Conservation (phyloP, 257 asterid genomes). For the Catharanthus roseus region DNA sequence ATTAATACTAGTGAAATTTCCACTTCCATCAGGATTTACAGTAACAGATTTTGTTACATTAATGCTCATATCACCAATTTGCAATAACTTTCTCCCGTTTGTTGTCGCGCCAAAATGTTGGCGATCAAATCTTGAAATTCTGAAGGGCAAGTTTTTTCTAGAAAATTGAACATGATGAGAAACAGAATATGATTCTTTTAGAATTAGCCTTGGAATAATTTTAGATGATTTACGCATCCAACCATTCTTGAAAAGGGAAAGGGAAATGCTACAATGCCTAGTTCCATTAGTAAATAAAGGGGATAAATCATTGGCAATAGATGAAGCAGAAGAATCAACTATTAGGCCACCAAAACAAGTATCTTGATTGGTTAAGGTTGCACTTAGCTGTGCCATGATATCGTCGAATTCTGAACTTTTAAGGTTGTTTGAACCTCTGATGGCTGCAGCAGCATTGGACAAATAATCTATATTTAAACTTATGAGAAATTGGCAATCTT, state of each 20-base stretch:
- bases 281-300: slow-evolving; percentile 19
- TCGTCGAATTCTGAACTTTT: slow-evolving; percentile 10
- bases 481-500: slow-evolving; percentile 28
- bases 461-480: slow-evolving; percentile 17
- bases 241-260: slow-evolving; percentile 24
- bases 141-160: not conserved
- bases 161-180: not conserved
- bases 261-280: slow-evolving; percentile 28
- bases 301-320: slow-evolving; percentile 5
- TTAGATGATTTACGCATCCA: slow-evolving; percentile 12
- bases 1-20: slow-evolving; percentile 21
- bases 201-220: slow-evolving; percentile 1
- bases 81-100: slow-evolving; percentile 20
- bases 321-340: slow-evolving; percentile 8
- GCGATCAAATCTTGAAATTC: not conserved
- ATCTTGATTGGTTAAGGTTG: slow-evolving; percentile 26
- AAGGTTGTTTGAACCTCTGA: slow-evolving; percentile 6
- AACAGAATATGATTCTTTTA: not conserved
- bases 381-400: slow-evolving; percentile 21
- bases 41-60: slow-evolving; percentile 23
- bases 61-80: not conserved
- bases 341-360: slow-evolving; percentile 31
- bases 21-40: slow-evolving; percentile 34
- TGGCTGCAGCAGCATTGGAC: not conserved
- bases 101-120: not conserved